phyloP scores from a whole-genome alignment of 768 basidiomycete species.

The Tulasnella sp. region DNA sequence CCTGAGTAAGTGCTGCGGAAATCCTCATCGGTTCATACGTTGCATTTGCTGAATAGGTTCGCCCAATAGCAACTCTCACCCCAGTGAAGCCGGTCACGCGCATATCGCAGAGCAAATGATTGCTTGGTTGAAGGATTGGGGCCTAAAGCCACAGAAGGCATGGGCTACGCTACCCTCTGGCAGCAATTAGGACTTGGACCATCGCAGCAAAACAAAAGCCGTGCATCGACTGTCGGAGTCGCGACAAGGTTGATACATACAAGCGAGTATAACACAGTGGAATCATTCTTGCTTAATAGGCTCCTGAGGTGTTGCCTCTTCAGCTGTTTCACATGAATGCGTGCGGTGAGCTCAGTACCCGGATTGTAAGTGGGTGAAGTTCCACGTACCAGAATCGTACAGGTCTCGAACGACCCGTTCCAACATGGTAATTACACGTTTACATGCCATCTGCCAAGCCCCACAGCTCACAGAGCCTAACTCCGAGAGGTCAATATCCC shows the following conservation, averaged over 20 bases:
- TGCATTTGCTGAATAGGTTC: neutral
- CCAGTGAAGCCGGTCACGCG: slow-evolving; percentile 47
- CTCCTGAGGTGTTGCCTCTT: neutral
- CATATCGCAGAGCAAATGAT: slow-evolving; percentile 50
- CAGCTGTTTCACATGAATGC: slow-evolving; percentile 3
- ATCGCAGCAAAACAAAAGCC: neutral
- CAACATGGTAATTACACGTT: slow-evolving; percentile 71
- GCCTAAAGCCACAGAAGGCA: slow-evolving; percentile 39
- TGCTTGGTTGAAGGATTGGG: slow-evolving; percentile 49
- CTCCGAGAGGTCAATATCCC: slow-evolving; percentile 16
- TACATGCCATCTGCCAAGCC: slow-evolving; percentile 94
- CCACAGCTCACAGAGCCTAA: slow-evolving; percentile 88
- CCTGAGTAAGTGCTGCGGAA: neutral
- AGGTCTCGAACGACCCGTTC: slow-evolving; percentile 70
- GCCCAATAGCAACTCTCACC: slow-evolving; percentile 47
- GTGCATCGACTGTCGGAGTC: neutral
- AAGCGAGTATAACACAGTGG: neutral
- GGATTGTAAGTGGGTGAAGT: neutral
- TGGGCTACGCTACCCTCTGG: slow-evolving; percentile 33
- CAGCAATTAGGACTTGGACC: neutral
- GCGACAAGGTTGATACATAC: neutral
- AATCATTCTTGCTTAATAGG: neutral
- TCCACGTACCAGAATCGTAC: slow-evolving; percentile 30
- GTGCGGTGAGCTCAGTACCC: slow-evolving; percentile 6
- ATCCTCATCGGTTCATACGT: neutral